phyloP scores from a whole-genome alignment of 352 stramenopile species.

The Chrysophaeum taylorii region DNA sequence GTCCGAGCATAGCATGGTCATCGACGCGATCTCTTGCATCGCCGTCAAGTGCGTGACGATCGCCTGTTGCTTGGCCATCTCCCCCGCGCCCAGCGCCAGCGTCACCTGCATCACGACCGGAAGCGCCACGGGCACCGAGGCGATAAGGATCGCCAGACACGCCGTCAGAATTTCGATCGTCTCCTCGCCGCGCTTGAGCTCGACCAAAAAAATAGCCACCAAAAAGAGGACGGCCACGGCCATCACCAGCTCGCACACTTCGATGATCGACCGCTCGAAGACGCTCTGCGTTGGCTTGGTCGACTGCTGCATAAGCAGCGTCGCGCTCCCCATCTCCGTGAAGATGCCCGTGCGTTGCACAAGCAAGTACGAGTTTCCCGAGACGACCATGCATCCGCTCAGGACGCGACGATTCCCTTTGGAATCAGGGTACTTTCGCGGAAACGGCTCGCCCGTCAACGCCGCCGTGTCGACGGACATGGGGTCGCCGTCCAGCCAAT shows the following conservation, averaged over 20 bases:
- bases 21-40: slow-evolving; percentile 80
- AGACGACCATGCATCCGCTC: slow-evolving; percentile 51
- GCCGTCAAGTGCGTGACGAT: slow-evolving; percentile 77
- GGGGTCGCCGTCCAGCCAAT: slow-evolving; percentile 48
- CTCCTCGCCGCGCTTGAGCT: slow-evolving; percentile 63
- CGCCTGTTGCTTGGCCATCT: slow-evolving; percentile 75
- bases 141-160: slow-evolving; percentile 75
- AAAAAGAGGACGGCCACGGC: slow-evolving; percentile 66
- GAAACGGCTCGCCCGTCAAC: slow-evolving; percentile 87
- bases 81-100: slow-evolving; percentile 71
- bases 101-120: slow-evolving; percentile 79
- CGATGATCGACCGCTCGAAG: slow-evolving; percentile 4
- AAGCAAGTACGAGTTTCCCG: not conserved
- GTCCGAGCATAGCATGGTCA: slow-evolving; percentile 87
- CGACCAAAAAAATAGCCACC: slow-evolving; percentile 64
- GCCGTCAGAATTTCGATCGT: slow-evolving; percentile 65
- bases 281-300: not conserved
- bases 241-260: slow-evolving; percentile 51
- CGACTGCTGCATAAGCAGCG: slow-evolving; percentile 5
- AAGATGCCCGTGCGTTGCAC: slow-evolving; percentile 9
- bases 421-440: slow-evolving; percentile 41
- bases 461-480: slow-evolving; percentile 77
- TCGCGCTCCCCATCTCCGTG: slow-evolving; percentile 2
- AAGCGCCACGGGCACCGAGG: slow-evolving; percentile 82
- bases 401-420: slow-evolving; percentile 24